Percentiles rank a stretch among this genome's conserved stretches.
Conservation (phyloP, 176 grass and related monocot genomes). For the Eleusine coracana region DNA sequence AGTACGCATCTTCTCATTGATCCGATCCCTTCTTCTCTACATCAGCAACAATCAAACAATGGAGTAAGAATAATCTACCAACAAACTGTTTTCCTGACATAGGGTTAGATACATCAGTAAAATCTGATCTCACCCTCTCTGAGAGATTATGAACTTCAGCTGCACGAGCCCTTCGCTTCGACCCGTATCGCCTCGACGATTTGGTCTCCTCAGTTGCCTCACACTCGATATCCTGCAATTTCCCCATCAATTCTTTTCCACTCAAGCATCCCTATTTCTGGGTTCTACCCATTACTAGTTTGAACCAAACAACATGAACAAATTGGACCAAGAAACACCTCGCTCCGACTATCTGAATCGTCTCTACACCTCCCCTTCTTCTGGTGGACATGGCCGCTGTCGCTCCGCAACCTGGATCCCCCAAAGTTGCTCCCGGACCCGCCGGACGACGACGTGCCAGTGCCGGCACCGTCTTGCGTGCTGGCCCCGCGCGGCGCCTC, state of each 20-base stretch:
- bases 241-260: constrained; percentile 34
- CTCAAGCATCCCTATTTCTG: constrained; percentile 17
- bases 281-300: constrained; percentile 1
- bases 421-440: constrained; percentile 73
- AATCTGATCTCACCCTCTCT: constrained; percentile 82
- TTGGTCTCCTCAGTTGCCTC: constrained; percentile 58
- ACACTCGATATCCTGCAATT: constrained; percentile 70
- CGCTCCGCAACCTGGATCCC: constrained; percentile 39
- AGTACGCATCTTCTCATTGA: constrained; percentile 90
- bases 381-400: constrained; percentile 43
- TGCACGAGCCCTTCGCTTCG: constrained; percentile 72
- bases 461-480: constrained; percentile 41
- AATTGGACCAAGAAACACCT: constrained; percentile 52
- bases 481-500: constrained; percentile 10
- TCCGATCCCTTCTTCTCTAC: constrained; percentile 92
- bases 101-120: neutral
- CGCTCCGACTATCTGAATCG: constrained; percentile 57
- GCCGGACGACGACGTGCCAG: constrained; percentile 77
- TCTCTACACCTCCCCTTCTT: constrained; percentile 55
- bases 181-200: constrained; percentile 31
- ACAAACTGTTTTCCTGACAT: neutral
- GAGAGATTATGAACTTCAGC: constrained; percentile 96
- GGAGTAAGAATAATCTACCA: constrained; percentile 7
- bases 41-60: constrained; percentile 22
- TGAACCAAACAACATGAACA: constrained; percentile 10